These are phyloP conservation scores for Podaxis sp. DNA, from an alignment of 768 basidiomycete genomes.

Conservation along the genomic window DNA sequence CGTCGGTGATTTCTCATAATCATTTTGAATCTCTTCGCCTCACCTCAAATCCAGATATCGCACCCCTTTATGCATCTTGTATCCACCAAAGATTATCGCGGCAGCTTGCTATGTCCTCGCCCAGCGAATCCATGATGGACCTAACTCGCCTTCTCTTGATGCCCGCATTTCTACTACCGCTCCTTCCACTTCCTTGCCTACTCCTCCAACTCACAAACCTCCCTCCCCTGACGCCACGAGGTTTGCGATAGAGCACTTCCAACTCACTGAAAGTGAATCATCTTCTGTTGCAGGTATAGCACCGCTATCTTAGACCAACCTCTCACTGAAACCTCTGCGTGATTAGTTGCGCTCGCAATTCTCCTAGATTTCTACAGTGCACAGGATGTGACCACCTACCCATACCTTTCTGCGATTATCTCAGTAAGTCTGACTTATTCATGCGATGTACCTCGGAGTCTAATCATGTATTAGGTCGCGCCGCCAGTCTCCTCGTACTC, in stretches of 20 bases:
- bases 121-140: constrained; percentile 69
- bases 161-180: constrained; percentile 70
- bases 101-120: constrained; percentile 77
- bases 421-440: constrained; percentile 38
- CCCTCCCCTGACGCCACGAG: constrained; percentile 68
- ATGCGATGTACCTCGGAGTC: not conserved
- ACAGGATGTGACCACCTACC: constrained; percentile 48
- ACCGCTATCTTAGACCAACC: constrained; percentile 3
- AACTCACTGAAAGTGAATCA: constrained; percentile 59
- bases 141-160: constrained; percentile 71
- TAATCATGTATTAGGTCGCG: constrained; percentile 35
- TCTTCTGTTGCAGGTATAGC: constrained; percentile 56
- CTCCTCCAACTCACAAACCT: constrained; percentile 76
- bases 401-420: constrained; percentile 49
- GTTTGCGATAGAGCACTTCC: constrained; percentile 66
- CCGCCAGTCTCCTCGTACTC: constrained; percentile 36
- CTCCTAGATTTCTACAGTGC: constrained; percentile 72
- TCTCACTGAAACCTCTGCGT: constrained; percentile 3
- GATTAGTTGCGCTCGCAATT: constrained; percentile 58
- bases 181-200: constrained; percentile 75
- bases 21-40: constrained; percentile 9
- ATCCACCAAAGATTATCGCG: constrained; percentile 67
- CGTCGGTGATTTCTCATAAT: constrained; percentile 45
- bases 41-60: constrained; percentile 53
- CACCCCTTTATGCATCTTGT: constrained; percentile 75